Conservation (phyloP, 2,329 filamentous ascomycete genomes). For the Trichoderma pleuroti region DNA sequence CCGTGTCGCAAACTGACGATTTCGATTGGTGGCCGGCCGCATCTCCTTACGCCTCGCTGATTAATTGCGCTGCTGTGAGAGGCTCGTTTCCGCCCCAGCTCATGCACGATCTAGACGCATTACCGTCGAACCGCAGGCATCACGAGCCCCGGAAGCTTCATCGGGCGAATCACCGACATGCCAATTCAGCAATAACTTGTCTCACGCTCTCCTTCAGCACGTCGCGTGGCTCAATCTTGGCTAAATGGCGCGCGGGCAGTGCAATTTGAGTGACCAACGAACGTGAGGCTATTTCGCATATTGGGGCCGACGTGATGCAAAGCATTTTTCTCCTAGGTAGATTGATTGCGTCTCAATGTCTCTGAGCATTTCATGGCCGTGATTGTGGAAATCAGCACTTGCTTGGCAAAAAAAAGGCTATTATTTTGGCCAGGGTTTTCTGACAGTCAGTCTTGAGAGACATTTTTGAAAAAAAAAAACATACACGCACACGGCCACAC, state of each 20-base stretch:
- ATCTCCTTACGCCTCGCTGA: conserved; percentile 28
- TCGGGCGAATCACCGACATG: conserved; percentile 11
- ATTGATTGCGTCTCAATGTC: not conserved
- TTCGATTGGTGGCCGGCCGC: not conserved
- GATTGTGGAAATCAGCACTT: conserved; percentile 2
- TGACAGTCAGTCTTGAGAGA: not conserved
- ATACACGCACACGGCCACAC: not conserved
- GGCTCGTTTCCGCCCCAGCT: conserved; percentile 21
- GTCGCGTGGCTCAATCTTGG: not conserved
- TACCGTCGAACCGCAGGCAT: not conserved
- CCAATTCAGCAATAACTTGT: not conserved
- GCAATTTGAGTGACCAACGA: conserved; percentile 12
- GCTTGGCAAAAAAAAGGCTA: not conserved
- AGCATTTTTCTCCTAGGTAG: conserved; percentile 10
- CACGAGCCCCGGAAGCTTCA: not conserved
- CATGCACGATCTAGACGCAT: conserved; percentile 8
- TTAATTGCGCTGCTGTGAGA: conserved; percentile 37
- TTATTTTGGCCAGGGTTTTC: not conserved
- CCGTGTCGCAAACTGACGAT: not conserved
- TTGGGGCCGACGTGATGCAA: not conserved
- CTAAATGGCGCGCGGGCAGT: not conserved
- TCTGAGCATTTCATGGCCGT: not conserved
- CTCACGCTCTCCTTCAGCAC: not conserved
- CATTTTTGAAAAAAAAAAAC: not conserved
- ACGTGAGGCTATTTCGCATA: conserved; percentile 11